Evolutionary conservation across 352 stramenopile genomes (phyloP), one percentile per base, ranked within the genome.

Genomic region (Pythium pectinolyticum): DNA sequence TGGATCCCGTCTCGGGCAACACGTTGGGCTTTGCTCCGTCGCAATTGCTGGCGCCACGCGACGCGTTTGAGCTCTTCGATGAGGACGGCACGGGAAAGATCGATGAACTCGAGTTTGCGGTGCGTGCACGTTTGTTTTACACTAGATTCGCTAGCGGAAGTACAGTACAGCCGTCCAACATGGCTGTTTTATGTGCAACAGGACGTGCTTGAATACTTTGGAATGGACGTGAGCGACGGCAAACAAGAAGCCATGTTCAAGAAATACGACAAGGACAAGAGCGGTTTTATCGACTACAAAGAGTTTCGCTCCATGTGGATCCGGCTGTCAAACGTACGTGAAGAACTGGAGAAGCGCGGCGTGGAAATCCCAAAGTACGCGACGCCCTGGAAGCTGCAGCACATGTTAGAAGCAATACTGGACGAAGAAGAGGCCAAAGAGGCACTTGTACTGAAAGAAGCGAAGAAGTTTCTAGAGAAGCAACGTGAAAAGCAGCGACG

Each of bases 261-360:
- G 30, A 95, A 97, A 50, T 97, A 97, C 69, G 94, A 97, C 74
- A 93, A 87, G 41, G 86, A 98, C 67, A 89, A 88, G 39, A 94
- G 82, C 37, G 92, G 91, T 1, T 89, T 77, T 54, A 98, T 98
- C 53, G 90, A 98, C 54, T 98, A 98, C 70, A 78, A 80, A 15
- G 92, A 98, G 65, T 98, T 98, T 66, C 92, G 93, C 14, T 80
- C 90, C 40, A 97, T 98, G 65, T 98, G 89, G 89, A 60, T 97
- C 12, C 74, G 78, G 2, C 69, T 97, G 8, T 65, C 79, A 8
- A 87, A 98, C 63, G 75, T 95, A 3, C 72, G 82, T 1, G 81
- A 95, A 19, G 89, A 95, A 45, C 80, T 98, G 17, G 66, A 72
- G 19, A 95, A 97, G 61, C 71, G 94, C 43, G 89, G 88, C 7